Evolutionary conservation across 2,329 filamentous ascomycete species (phyloP).

Genomic region (Fusarium citri): DNA sequence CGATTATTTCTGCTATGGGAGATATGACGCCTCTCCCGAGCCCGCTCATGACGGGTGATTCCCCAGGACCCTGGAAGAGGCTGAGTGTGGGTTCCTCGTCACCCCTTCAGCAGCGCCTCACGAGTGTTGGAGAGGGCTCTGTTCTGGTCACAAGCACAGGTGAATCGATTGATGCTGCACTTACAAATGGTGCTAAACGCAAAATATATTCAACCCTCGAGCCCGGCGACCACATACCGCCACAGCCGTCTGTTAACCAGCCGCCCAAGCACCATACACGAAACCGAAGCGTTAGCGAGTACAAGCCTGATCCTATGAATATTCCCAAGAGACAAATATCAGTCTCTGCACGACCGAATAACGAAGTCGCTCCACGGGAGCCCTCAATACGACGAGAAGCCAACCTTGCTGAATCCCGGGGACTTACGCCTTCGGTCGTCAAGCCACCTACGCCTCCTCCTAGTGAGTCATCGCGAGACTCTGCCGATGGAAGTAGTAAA

Average conservation of each 20-base stretch:
- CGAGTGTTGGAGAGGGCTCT: conserved; percentile 49
- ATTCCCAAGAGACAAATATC: conserved; percentile 79
- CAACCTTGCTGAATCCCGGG: conserved; percentile 82
- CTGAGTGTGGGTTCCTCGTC: conserved; percentile 62
- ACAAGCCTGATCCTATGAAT: conserved; percentile 77
- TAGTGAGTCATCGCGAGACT: conserved; percentile 73
- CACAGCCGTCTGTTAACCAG: conserved; percentile 49
- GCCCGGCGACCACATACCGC: conserved; percentile 49
- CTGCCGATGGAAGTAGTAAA: conserved; percentile 55
- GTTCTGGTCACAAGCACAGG: conserved; percentile 63
- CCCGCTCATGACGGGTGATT: conserved; percentile 73
- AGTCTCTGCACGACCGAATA: conserved; percentile 70
- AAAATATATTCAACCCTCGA: conserved; percentile 62
- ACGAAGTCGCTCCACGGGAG: conserved; percentile 50
- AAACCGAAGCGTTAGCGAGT: conserved; percentile 90
- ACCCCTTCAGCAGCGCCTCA: conserved; percentile 47
- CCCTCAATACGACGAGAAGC: conserved; percentile 76
- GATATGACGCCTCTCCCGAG: conserved; percentile 84
- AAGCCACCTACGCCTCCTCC: conserved; percentile 84
- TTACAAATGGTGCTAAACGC: conserved; percentile 66
- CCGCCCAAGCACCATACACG: conserved; percentile 63
- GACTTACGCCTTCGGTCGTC: conserved; percentile 70
- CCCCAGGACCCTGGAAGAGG: conserved; percentile 74
- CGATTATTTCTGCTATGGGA: conserved; percentile 79
- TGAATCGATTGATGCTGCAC: conserved; percentile 63